These are phyloP conservation scores for Populus hybrid DNA, from an alignment of 441 rosid species.

Conservation along the genomic window DNA sequence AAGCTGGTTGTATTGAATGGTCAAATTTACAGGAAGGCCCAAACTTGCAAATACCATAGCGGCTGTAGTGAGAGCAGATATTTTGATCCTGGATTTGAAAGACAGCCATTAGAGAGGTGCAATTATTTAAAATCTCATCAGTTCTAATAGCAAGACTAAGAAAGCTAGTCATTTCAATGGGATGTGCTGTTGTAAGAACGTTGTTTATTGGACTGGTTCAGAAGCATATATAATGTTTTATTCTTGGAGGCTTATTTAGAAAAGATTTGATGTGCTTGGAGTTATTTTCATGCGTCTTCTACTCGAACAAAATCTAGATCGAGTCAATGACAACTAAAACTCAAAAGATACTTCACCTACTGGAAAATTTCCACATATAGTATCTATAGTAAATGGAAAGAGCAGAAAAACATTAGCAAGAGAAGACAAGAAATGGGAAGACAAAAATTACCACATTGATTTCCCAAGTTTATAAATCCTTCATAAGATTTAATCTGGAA, in stretches of 20 bases:
- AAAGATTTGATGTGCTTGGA: neutral
- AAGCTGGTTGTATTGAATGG: conserved; percentile 52
- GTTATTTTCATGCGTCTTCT: neutral
- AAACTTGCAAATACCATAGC: conserved; percentile 90
- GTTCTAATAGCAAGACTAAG: neutral
- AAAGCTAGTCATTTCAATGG: neutral
- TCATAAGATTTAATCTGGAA: neutral
- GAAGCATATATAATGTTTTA: neutral
- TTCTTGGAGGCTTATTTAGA: neutral
- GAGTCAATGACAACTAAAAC: neutral
- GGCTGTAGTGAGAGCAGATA: conserved; percentile 75
- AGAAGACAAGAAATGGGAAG: neutral
- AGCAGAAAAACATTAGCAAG: neutral
- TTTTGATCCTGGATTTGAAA: conserved; percentile 58
- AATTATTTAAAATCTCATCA: conserved; percentile 8
- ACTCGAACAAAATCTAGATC: neutral
- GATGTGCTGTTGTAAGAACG: neutral
- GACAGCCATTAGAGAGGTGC: neutral
- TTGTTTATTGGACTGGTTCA: neutral
- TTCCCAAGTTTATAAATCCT: conserved; percentile 2
- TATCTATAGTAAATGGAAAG: neutral
- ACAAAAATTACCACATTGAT: neutral
- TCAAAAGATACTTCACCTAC: neutral
- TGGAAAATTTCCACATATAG: neutral
- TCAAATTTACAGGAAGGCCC: conserved; percentile 92